Base-by-base conservation (phyloP, 352 stramenopile species). In the Phytopythium boreale region DNA sequence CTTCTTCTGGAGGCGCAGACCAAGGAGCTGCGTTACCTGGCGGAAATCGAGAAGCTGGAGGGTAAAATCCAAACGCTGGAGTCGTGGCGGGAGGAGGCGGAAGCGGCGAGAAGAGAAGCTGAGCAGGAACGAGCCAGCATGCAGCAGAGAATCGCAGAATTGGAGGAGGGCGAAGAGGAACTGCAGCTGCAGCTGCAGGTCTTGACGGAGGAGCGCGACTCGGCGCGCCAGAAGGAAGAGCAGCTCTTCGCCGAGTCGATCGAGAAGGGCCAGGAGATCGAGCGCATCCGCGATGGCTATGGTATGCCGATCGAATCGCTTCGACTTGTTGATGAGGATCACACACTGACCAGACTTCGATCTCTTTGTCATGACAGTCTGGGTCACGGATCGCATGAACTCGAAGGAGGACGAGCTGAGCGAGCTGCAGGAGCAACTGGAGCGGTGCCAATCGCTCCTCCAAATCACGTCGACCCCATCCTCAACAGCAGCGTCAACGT, bases 311-410 rank as follows among this genome's bases (percentile, higher is more conserved):
- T 14, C 5, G 10, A 52, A 6, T 34, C 29, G 7, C 19, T 56
- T 8, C 46, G 19, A 11, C 22, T 55, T 9, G 22, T 26, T 29
- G 27, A 11, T 22, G 31, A 10, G 52, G 59, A 26, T 39, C 5
- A 17, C 5, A 17, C 44, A 43, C 53, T 56, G 17, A 22, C 49
- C 19, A 58, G 31, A 55, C 5, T 14, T 65, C 26, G 47, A 44
- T 64, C 55, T 36, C 36, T 22, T 60, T 63, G 41, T 36, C n/a
- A 4, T 62, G 26, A 11, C 65, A 95, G 87, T 95, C 22, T 95
- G 87, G 84, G 84, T 95, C 7, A 95, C 87, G 26, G 84, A 93
- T 59, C 83, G 87, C 1, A 95, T 95, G 87, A 95, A 95, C 56
- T 90, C 83, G 14, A 95, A 95, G 57, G 87, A 95, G 64, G 87